Evolutionary conservation across 768 basidiomycete genomes (phyloP).

Genomic region (Chalciporus piperatus): DNA sequence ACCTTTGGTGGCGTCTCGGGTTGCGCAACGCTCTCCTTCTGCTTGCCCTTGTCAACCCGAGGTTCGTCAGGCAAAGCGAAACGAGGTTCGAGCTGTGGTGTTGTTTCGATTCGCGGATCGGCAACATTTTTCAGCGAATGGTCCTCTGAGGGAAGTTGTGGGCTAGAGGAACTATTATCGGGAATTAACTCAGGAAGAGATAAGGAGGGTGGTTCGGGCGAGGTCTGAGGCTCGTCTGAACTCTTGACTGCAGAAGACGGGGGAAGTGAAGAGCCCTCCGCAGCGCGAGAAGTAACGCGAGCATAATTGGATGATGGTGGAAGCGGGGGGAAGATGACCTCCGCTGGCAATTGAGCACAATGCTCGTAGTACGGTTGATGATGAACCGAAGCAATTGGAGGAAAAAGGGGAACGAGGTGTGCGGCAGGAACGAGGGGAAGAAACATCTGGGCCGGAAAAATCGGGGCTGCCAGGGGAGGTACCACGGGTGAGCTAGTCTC

Average conservation of each 20-base stretch:
- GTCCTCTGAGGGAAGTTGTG: constrained; percentile 38
- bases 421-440: constrained; percentile 22
- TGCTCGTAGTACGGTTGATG: constrained; percentile 75
- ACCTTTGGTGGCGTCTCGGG: constrained; percentile 32
- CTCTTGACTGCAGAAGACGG: constrained; percentile 24
- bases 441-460: constrained; percentile 16
- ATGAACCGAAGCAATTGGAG: constrained; percentile 55
- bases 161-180: constrained; percentile 63
- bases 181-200: constrained; percentile 64
- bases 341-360: constrained; percentile 53
- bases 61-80: constrained; percentile 7
- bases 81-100: constrained; percentile 14
- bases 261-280: constrained; percentile 15
- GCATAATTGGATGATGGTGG: constrained; percentile 50
- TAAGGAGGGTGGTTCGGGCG: constrained; percentile 34
- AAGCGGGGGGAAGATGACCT: constrained; percentile 72
- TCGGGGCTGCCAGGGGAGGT: constrained; percentile 13
- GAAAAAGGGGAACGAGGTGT: constrained; percentile 42
- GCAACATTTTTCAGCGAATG: constrained; percentile 15
- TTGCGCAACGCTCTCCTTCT: constrained; percentile 12
- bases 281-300: constrained; percentile 21
- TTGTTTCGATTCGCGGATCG: constrained; percentile 16
- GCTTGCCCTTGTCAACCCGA: constrained; percentile 13
- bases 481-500: constrained; percentile 22
- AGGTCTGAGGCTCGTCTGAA: constrained; percentile 23